phyloP scores from a whole-genome alignment of 352 stramenopile species.

The Phytophthora capsici region DNA sequence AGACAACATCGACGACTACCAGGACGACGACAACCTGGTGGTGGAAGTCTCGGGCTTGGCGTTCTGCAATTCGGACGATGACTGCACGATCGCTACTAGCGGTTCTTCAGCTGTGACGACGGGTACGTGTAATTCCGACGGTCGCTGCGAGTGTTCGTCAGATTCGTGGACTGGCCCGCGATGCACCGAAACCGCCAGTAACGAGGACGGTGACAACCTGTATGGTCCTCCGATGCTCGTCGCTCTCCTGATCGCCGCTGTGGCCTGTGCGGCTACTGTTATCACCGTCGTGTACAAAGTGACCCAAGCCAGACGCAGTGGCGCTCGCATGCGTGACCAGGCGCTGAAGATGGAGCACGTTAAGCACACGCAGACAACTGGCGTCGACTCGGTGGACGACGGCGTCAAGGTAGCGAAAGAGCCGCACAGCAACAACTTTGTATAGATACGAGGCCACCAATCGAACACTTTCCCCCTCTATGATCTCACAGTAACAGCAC shows the following conservation, averaged over 20 bases:
- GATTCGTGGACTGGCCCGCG: constrained; percentile 53
- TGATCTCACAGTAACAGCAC: constrained; percentile 3
- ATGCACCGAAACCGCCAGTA: constrained; percentile 43
- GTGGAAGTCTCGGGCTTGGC: constrained; percentile 50
- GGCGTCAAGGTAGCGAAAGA: constrained; percentile 22
- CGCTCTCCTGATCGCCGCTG: constrained; percentile 23
- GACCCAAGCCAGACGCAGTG: constrained; percentile 28
- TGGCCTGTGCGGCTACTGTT: constrained; percentile 20
- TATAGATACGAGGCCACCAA: constrained; percentile 39
- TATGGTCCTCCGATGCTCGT: constrained; percentile 36
- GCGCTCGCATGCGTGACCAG: constrained; percentile 20
- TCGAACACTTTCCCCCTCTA: constrained; percentile 17
- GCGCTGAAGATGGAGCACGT: constrained; percentile 33
- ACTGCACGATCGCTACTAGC: constrained; percentile 51
- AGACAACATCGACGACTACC: constrained; percentile 62
- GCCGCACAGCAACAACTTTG: constrained; percentile 50
- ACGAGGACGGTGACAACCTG: constrained; percentile 25
- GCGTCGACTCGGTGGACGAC: constrained; percentile 29
- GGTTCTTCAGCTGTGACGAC: constrained; percentile 35
- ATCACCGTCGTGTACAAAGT: constrained; percentile 32
- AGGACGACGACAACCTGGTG: constrained; percentile 51
- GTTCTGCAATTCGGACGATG: constrained; percentile 53
- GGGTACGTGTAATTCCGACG: constrained; percentile 36
- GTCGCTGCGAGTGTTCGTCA: constrained; percentile 41
- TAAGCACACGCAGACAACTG: constrained; percentile 29